A percentile compares a stretch with the other conserved stretches of the same genome.
These are phyloP conservation scores for Dactylorhiza incarnata DNA, from an alignment of 106 monocot genomes.

Conservation along the genomic window DNA sequence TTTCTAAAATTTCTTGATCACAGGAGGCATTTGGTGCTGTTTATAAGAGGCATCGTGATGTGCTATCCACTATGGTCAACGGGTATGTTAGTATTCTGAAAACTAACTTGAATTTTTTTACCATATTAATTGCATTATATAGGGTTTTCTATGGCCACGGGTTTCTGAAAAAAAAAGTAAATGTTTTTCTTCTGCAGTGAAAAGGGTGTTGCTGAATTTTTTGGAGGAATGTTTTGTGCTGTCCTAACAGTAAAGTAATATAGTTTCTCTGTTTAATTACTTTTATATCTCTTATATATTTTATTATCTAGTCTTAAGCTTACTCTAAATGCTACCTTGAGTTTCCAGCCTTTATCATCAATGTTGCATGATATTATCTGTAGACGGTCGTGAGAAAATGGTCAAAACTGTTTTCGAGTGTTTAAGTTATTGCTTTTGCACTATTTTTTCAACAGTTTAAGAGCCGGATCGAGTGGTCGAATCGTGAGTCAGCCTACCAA, in stretches of 20 bases:
- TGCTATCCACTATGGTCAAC: constrained; percentile 49
- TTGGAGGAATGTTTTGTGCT: constrained; percentile 45
- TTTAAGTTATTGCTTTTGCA: no score
- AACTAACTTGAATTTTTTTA: background rate
- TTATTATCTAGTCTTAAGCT: background rate
- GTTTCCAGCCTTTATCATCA: no score
- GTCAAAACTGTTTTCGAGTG: no score
- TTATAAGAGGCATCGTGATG: constrained; percentile 18
- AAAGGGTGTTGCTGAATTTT: constrained; percentile 22
- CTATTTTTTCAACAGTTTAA: no score
- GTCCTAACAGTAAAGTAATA: constrained; percentile 40
- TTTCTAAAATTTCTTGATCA: background rate
- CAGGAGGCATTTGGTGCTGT: constrained; percentile 50
- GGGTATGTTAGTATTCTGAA: constrained; percentile 28
- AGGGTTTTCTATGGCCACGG: background rate
- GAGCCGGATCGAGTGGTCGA: no score
- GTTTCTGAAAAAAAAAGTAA: background rate
- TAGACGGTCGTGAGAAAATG: no score
- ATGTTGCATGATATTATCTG: background rate
- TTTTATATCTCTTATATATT: background rate
- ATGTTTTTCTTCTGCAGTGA: constrained; percentile 31
- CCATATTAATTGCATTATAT: background rate
- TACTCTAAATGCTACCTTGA: background rate
- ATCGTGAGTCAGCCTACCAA: no score
- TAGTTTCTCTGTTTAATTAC: background rate